Conservation (phyloP, 2,329 filamentous ascomycete genomes). For the Talaromyces islandicus region DNA sequence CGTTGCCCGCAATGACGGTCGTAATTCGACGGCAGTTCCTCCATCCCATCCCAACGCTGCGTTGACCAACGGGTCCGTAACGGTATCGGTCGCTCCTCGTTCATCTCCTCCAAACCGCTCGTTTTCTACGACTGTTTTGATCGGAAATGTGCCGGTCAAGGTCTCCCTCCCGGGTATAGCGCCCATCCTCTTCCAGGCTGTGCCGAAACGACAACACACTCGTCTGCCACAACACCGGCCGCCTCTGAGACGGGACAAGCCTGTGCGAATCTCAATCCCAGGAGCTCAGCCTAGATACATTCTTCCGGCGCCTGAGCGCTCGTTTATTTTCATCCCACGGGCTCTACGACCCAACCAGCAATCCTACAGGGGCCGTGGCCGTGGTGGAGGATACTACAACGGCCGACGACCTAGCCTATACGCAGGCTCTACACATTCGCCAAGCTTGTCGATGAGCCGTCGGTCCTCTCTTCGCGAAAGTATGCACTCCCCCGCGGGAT, state of each 20-base stretch:
- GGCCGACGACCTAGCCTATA: conserved; percentile 67
- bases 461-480: conserved; percentile 75
- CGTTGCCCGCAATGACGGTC: conserved; percentile 35
- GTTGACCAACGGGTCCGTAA: conserved; percentile 18
- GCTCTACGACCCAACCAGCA: conserved; percentile 91
- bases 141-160: conserved; percentile 79
- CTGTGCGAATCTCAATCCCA: conserved; percentile 87
- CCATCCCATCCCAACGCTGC: conserved; percentile 15
- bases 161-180: conserved; percentile 71
- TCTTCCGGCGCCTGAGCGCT: conserved; percentile 81
- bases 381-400: conserved; percentile 59
- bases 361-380: conserved; percentile 62
- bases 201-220: conserved; percentile 84
- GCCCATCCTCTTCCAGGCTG: conserved; percentile 64
- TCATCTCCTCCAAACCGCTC: conserved; percentile 64
- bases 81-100: conserved; percentile 45
- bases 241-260: conserved; percentile 89
- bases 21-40: conserved; percentile 18
- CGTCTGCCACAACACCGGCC: conserved; percentile 91
- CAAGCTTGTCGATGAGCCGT: conserved; percentile 81
- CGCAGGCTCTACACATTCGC: conserved; percentile 72
- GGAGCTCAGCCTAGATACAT: conserved; percentile 76
- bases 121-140: conserved; percentile 75
- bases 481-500: conserved; percentile 74
- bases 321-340: conserved; percentile 96